Evolutionary conservation across 2,329 filamentous ascomycete genomes (phyloP).

Genomic region (Ascosphaera apis): DNA sequence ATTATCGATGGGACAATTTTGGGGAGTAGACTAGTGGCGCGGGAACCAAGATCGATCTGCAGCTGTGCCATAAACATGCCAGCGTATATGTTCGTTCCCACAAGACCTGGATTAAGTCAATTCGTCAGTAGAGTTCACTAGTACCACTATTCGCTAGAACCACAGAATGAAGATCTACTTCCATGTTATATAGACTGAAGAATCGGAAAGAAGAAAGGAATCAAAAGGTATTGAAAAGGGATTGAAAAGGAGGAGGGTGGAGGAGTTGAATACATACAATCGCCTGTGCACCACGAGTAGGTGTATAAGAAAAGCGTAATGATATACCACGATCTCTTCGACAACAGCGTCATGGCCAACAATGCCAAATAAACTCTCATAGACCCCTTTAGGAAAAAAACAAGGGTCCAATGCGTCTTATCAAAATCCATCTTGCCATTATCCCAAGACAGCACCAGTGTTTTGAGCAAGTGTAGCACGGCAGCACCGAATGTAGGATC

Average conservation of each 20-base stretch:
- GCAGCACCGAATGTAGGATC: conserved; percentile 6
- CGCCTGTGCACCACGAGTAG: conserved; percentile 14
- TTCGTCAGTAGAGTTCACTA: no score
- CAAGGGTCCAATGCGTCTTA: conserved; percentile 21
- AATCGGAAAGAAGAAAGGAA: no score
- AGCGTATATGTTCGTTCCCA: conserved; percentile 10
- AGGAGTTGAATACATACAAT: conserved; percentile 8
- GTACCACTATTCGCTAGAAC: no score
- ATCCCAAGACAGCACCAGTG: conserved; percentile 13
- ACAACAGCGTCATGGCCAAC: conserved; percentile 18
- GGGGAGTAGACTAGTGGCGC: conserved; percentile 7
- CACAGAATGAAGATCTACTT: no score
- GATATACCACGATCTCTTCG: conserved; percentile 14
- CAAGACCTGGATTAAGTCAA: conserved; percentile 6
- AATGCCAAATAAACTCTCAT: conserved; percentile 21
- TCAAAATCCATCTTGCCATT: conserved; percentile 19
- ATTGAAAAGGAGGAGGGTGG: no score
- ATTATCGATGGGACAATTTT: conserved; percentile 7
- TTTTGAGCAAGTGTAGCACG: conserved; percentile 6
- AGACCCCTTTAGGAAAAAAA: conserved; percentile 19
- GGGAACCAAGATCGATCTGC: conserved; percentile 8
- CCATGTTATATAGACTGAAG: no score
- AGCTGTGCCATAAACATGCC: conserved; percentile 10
- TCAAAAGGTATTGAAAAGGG: no score
- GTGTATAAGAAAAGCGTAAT: conserved; percentile 16